Base-by-base conservation (phyloP, 257 asterid species). In the Solanum okadae region DNA sequence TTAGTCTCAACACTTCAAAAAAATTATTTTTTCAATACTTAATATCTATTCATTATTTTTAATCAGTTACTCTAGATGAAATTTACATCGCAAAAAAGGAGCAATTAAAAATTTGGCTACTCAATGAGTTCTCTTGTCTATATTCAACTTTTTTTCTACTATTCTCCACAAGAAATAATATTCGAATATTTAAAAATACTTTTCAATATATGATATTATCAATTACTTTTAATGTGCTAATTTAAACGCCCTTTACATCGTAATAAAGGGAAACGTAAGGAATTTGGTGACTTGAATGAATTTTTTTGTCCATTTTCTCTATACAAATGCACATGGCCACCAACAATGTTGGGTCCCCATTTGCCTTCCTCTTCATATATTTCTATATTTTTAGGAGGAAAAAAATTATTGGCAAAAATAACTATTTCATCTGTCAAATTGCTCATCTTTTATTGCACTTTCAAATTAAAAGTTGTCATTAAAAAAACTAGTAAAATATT, bases 281-380 rank as follows among this genome's bases (percentile, higher is more conserved):
- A 70, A 70, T 29, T 70, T 70, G 38, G 2, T 1, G 10, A 70
- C 23, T 14, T 68, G 46, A 6, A 6, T 70, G 23, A 70, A 29
- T 16, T 29, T 6, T 70, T 70, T 29, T 71, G 78, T 71, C 78
- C 46, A 18, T 34, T 73, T 18, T 27, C 67, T 11, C 83, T 65
- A 9, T 81, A 86, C 88, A 35, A 37, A 35, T 33, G 88, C 88
- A 86, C 88, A 86, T 86, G 88, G 88, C 73, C 84, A 72, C 84
- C 40, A 10, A 22, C 35, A 86, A 75, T 68, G 5, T 18, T 13
- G 35, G 35, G 88, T 46, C 72, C 88, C 72, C 34, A 85, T 38
- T 3, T 37, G 78, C n/a, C 67, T 42, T 67, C 59, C 77, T 67
- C 49, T 85, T n/a, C 16, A 4, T 77, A n/a, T 77, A 23, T 75